Conservation (phyloP, 78 protist genomes). For the Dictyostelium brefeldianum region DNA sequence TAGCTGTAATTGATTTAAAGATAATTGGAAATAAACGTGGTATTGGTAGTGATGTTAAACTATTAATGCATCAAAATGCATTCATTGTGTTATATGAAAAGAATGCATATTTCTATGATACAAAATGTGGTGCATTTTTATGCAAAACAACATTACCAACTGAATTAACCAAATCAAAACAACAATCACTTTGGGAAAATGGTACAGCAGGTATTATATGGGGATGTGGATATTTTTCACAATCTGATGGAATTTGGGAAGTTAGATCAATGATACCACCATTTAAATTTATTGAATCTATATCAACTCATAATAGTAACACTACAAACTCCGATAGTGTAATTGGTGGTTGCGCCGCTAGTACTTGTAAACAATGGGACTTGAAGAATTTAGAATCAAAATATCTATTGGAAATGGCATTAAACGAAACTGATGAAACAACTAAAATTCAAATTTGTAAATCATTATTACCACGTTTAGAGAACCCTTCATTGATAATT, state of each 20-base stretch:
- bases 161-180: background rate
- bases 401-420: constrained; percentile 69
- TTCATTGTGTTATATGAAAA: constrained; percentile 2
- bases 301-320: background rate
- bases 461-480: constrained; percentile 40
- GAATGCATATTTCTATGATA: constrained; percentile 29
- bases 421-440: constrained; percentile 44
- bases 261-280: constrained; percentile 26
- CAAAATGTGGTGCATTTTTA: constrained; percentile 47
- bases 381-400: constrained; percentile 44
- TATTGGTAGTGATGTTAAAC: background rate
- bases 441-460: constrained; percentile 58
- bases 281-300: constrained; percentile 9
- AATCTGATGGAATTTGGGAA: constrained; percentile 53
- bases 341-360: constrained; percentile 39
- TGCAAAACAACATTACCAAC: constrained; percentile 2
- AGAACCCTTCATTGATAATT: constrained; percentile 62
- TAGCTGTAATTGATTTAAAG: constrained; percentile 14
- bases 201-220: constrained; percentile 65
- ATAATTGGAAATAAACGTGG: background rate
- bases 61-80: constrained; percentile 55
- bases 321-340: background rate
- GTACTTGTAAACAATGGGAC: constrained; percentile 61
- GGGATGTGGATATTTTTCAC: constrained; percentile 65
- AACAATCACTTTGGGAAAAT: constrained; percentile 32